Percentiles rank a stretch among this genome's conserved stretches.
These are phyloP conservation scores for Sporothrix pseudoabietina DNA, from an alignment of 2,329 filamentous ascomycete genomes.

Conservation along the genomic window DNA sequence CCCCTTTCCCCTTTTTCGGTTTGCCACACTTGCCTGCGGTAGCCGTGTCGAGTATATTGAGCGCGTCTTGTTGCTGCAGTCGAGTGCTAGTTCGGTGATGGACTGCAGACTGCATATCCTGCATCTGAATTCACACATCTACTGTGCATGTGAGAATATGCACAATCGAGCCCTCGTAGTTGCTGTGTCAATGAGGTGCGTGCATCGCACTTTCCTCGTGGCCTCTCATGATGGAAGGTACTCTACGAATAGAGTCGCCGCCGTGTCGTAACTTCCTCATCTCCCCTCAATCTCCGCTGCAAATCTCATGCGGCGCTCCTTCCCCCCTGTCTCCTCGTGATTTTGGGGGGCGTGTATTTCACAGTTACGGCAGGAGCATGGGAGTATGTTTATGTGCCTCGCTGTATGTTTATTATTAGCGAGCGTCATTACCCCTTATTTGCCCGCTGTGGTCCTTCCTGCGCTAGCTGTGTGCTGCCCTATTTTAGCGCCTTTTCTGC, in stretches of 20 bases:
- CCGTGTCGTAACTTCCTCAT: constrained; percentile 3
- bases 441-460: constrained; percentile 11
- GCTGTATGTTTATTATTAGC: not conserved
- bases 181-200: too few species aligned
- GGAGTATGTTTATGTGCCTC: not conserved
- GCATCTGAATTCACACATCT: not conserved
- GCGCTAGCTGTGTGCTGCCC: constrained; percentile 23
- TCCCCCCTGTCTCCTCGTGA: constrained; percentile 17
- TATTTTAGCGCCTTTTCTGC: constrained; percentile 28
- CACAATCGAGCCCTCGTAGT: too few species aligned
- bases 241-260: not conserved
- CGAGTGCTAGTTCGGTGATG: not conserved
- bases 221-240: not conserved
- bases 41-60: constrained; percentile 3
- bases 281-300: constrained; percentile 15
- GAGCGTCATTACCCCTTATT: constrained; percentile 21
- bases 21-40: not conserved
- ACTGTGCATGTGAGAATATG: too few species aligned
- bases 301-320: constrained; percentile 23
- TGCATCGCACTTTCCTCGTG: not conserved
- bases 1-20: not conserved
- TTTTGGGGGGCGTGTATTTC: constrained; percentile 13
- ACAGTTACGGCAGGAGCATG: too few species aligned
- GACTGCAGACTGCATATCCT: not conserved
- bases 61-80: not conserved